phyloP scores from a whole-genome alignment of 441 rosid species.

The Arabidopsis lyrata region DNA sequence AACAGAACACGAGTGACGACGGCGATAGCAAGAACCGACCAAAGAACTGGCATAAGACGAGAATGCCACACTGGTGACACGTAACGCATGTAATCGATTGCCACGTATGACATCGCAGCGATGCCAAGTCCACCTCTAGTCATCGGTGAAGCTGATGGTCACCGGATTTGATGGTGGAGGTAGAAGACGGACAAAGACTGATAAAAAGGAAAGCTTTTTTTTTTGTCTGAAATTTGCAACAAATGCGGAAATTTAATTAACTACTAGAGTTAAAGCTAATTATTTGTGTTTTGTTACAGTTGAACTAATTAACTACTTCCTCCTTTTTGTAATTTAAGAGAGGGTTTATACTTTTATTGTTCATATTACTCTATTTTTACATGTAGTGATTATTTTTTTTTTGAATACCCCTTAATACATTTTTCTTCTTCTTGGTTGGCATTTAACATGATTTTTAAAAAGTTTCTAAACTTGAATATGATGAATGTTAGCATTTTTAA shows the following conservation, averaged over 20 bases:
- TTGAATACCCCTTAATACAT: neutral
- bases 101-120: constrained; percentile 80
- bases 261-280: neutral
- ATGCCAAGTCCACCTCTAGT: constrained; percentile 68
- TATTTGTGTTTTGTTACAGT: neutral
- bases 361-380: neutral
- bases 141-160: constrained; percentile 23
- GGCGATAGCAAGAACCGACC: constrained; percentile 68
- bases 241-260: neutral
- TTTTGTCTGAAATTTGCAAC: constrained; percentile 10
- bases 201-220: constrained; percentile 8
- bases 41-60: constrained; percentile 77
- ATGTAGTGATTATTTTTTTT: neutral
- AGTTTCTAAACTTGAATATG: too few species aligned
- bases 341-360: neutral
- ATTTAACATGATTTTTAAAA: too few species aligned
- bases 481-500: too few species aligned
- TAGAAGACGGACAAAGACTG: constrained; percentile 11
- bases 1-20: constrained; percentile 77
- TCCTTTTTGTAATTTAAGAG: neutral
- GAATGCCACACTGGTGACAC: constrained; percentile 79
- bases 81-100: constrained; percentile 80
- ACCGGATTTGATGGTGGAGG: constrained; percentile 29
- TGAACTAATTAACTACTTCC: neutral
- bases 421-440: neutral